phyloP scores from a whole-genome alignment of 1,139 yeast genomes.

The Yamadazyma atlantica region DNA sequence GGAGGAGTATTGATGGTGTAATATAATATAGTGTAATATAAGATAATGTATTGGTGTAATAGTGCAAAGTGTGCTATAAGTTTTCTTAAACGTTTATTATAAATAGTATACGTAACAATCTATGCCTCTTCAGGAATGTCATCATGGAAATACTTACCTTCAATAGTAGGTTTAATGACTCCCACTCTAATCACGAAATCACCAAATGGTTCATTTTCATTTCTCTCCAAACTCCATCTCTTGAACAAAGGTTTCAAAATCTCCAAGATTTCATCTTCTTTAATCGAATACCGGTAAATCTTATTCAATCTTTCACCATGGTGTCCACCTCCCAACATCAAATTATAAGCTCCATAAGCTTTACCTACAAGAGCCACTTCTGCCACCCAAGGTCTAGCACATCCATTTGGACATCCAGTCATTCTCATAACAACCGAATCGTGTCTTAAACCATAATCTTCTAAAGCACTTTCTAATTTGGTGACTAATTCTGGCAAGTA shows the following conservation, averaged over 20 bases:
- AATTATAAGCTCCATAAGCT: conserved; percentile 89
- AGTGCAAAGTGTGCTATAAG: no score
- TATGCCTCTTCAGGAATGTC: conserved; percentile 80
- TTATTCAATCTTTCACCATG: conserved; percentile 93
- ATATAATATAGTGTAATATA: no score
- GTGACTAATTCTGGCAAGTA: conserved; percentile 81
- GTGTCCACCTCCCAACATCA: conserved; percentile 96
- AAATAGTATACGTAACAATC: not conserved
- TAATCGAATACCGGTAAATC: conserved; percentile 82
- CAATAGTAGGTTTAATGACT: conserved; percentile 81
- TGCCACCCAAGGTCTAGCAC: conserved; percentile 98
- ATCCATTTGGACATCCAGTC: conserved; percentile 99
- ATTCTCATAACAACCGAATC: conserved; percentile 96
- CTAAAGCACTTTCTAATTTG: conserved; percentile 80
- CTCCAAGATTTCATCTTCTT: conserved; percentile 83
- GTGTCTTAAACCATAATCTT: conserved; percentile 90
- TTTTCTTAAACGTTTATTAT: no score
- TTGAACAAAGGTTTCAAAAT: conserved; percentile 83
- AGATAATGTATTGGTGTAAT: no score
- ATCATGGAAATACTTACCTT: conserved; percentile 94
- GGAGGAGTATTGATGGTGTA: not conserved
- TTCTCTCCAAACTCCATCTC: conserved; percentile 90
- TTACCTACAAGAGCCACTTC: conserved; percentile 96
- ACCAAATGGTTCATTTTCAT: conserved; percentile 93
- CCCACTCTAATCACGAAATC: conserved; percentile 88